A percentile compares a stretch with the other conserved stretches of the same genome.
phyloP scores from a whole-genome alignment of 768 basidiomycete genomes.

The Boletus rubropictus region DNA sequence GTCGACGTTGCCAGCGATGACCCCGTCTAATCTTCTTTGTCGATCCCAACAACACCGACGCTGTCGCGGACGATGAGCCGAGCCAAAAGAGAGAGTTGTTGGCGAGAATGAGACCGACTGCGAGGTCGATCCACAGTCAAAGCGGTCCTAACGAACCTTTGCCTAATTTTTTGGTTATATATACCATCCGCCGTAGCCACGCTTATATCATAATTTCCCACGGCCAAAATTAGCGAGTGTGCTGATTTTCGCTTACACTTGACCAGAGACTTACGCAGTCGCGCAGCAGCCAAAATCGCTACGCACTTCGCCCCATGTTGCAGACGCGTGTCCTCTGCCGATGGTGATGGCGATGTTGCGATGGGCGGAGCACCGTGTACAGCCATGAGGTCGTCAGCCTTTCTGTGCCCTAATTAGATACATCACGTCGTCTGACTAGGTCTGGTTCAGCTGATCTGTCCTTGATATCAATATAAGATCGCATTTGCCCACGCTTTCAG shows the following conservation, averaged over 20 bases:
- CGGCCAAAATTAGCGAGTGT: conserved; percentile 8
- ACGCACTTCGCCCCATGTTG: not conserved
- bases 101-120: conserved; percentile 41
- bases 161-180: conserved; percentile 25
- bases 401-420: conserved; percentile 17
- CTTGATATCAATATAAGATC: conserved; percentile 15
- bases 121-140: conserved; percentile 42
- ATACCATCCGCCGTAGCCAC: conserved; percentile 1
- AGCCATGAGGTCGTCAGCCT: conserved; percentile 1
- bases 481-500: not conserved
- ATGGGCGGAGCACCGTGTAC: conserved; percentile 3
- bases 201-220: conserved; percentile 28
- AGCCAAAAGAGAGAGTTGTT: conserved; percentile 28
- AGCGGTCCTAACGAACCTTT: conserved; percentile 22
- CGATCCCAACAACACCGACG: conserved; percentile 40
- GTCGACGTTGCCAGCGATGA: conserved; percentile 26
- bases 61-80: conserved; percentile 37
- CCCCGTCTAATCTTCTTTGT: conserved; percentile 25
- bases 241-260: not conserved
- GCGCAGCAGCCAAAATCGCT: not conserved
- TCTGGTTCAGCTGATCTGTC: conserved; percentile 1
- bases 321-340: conserved; percentile 13
- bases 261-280: conserved; percentile 7
- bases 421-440: conserved; percentile 12
- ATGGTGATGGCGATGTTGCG: not conserved